Evolutionary conservation across 2,329 filamentous ascomycete genomes (phyloP), one percentile per base, ranked within the genome.

Genomic region (Colletotrichum eleusines): DNA sequence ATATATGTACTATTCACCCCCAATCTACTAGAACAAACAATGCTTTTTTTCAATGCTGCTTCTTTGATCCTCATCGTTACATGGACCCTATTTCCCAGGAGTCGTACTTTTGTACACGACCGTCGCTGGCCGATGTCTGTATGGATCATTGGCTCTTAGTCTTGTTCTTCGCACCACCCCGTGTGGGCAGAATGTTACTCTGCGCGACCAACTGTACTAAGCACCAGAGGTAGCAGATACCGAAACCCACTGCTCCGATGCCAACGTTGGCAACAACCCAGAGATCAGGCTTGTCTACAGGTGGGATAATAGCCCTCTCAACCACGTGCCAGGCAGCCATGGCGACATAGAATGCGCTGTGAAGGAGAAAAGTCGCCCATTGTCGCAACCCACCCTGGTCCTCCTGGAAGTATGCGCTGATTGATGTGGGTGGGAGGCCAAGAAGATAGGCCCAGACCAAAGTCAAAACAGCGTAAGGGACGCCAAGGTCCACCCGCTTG

Each of bases 221-320:
- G 80, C 95, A 98, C 96, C 96, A 99, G 9, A 96, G 77, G 79
- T 98, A 98, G 80, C 94, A 97, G 42, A 97, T 82, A 0, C 88
- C 88, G 79, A 98, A 99, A 0, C 94, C 96, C 5, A 89, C 91
- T 28, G 93, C 93, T 9, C 96, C 96, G 28, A 98, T 82, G 23
- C 94, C 90, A 11, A 96, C 94, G 77, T 99, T 99, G 16, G 90
- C 87, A 3, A 99, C 95, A 3, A 97, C 91, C 95, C 95, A 99
- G 1, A 99, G 83, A 82, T 99, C 96, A 0, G 96, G 96, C 81
- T 97, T 98, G 69, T 87, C 86, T 0, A 83, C 75, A 5, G 95
- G 95, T 18, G 95, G 90, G 12, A 80, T 72, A 1, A 94, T 81
- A 71, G 90, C 90, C 1, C 87, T 87, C 75, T 97, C 94, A 0